Percentiles rank a stretch among this genome's conserved stretches.
Conservation (phyloP, 768 basidiomycete species). For the Candolleomyces eurysporus region DNA sequence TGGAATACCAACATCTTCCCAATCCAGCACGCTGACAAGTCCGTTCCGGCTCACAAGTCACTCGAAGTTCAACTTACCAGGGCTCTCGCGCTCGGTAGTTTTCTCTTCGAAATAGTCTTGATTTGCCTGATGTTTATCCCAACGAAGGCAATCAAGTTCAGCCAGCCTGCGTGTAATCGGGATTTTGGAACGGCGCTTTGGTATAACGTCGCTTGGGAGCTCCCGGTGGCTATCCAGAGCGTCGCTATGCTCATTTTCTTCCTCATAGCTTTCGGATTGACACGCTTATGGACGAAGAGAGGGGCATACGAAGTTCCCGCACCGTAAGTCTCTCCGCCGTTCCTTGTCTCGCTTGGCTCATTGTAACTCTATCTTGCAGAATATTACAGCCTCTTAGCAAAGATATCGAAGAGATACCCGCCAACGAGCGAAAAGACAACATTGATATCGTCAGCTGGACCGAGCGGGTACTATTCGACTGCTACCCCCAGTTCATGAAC, state of each 20-base stretch:
- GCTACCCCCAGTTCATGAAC: constrained; percentile 6
- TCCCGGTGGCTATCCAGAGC: neutral
- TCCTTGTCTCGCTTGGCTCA: neutral
- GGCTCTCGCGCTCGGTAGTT: neutral
- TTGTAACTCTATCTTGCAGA: neutral
- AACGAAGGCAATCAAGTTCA: neutral
- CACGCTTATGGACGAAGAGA: neutral
- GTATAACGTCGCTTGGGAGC: constrained; percentile 7
- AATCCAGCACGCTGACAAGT: constrained; percentile 1
- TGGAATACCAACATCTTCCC: constrained; percentile 3
- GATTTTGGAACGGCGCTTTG: neutral
- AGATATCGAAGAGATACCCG: neutral
- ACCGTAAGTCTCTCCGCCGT: neutral
- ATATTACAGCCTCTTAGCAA: neutral
- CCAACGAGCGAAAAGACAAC: neutral
- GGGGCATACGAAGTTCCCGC: neutral
- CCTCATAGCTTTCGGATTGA: neutral
- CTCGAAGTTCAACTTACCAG: neutral
- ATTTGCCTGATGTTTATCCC: neutral
- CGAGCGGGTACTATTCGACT: neutral
- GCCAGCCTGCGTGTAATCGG: neutral
- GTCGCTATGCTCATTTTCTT: neutral
- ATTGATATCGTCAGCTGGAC: constrained; percentile 7
- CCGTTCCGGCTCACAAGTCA: neutral
- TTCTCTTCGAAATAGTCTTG: neutral